Percentiles rank a stretch among this genome's conserved stretches.
Conservation (phyloP, 1,284 basidiomycete genomes). For the Caloboletus firmus region DNA sequence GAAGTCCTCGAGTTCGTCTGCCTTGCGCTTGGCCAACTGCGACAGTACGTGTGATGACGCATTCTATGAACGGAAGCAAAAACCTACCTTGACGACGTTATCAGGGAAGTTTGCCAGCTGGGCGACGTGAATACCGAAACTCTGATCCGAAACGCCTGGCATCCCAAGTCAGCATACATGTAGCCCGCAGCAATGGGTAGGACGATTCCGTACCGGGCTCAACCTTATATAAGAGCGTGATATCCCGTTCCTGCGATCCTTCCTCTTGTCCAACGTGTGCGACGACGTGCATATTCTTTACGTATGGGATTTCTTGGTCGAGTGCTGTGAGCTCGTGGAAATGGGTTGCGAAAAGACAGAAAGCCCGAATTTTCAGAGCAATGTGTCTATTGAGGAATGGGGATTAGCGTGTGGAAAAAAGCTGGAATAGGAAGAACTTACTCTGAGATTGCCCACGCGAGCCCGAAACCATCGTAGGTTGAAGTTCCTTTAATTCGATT, state of each 20-base stretch:
- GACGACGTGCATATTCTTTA: conserved; percentile 95
- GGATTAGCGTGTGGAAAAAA: neutral
- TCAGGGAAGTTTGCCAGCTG: conserved; percentile 96
- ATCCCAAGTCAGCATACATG: neutral
- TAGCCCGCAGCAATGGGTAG: neutral
- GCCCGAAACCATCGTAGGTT: conserved; percentile 97
- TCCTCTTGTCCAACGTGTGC: conserved; percentile 81
- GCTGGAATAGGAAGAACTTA: conserved; percentile 39
- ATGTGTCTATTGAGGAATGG: conserved; percentile 70
- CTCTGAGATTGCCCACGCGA: conserved; percentile 99
- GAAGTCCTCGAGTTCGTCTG: conserved; percentile 96
- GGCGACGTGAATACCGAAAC: conserved; percentile 98
- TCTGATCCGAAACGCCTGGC: conserved; percentile 86
- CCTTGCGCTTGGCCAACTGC: conserved; percentile 91
- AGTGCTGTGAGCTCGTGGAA: conserved; percentile 97
- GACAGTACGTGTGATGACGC: neutral
- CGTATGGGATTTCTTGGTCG: conserved; percentile 73
- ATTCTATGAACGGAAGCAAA: neutral
- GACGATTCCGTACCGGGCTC: conserved; percentile 66
- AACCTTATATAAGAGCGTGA: conserved; percentile 94
- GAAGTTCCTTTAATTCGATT: conserved; percentile 68
- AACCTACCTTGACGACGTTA: conserved; percentile 80
- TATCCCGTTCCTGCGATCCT: conserved; percentile 73
- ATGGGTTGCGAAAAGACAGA: conserved; percentile 97
- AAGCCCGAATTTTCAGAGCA: conserved; percentile 86